Conservation (phyloP, 1,284 basidiomycete species). For the Meira nashicola region DNA sequence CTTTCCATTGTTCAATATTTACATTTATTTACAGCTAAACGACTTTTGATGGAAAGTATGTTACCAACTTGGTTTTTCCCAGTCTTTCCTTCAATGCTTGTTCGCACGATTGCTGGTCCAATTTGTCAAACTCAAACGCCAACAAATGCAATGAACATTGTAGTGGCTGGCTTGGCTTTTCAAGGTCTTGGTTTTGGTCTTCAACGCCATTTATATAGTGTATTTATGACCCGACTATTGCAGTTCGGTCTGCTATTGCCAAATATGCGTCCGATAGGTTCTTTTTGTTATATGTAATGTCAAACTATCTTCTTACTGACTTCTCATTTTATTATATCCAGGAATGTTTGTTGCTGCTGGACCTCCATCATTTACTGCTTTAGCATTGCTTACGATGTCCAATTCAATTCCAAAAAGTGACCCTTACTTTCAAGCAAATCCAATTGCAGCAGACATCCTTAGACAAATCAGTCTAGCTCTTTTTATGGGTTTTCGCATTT, state of each 20-base stretch:
- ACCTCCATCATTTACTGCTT: slow-evolving; percentile 24
- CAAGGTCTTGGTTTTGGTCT: slow-evolving; percentile 23
- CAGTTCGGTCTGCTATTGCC: slow-evolving; percentile 18
- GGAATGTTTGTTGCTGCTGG: slow-evolving; percentile 29
- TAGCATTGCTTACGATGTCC: slow-evolving; percentile 22
- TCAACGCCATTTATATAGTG: slow-evolving; percentile 23
- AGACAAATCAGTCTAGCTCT: slow-evolving; percentile 6
- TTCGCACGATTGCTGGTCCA: slow-evolving; percentile 16
- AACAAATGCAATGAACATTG: not conserved
- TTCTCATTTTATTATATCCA: slow-evolving; percentile 5
- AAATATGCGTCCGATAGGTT: not conserved
- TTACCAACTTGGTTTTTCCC: slow-evolving; percentile 26
- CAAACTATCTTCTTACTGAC: no score
- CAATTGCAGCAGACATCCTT: slow-evolving; percentile 6
- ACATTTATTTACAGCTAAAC: slow-evolving; percentile 11
- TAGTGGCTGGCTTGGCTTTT: slow-evolving; percentile 18
- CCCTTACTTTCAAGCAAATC: slow-evolving; percentile 15
- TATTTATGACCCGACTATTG: slow-evolving; percentile 24
- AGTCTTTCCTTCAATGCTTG: slow-evolving; percentile 33
- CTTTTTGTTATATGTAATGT: no score
- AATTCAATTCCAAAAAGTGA: not conserved
- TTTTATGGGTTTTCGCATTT: slow-evolving; percentile 19
- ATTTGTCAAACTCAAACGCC: slow-evolving; percentile 9
- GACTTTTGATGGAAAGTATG: slow-evolving; percentile 25
- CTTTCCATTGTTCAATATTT: slow-evolving; percentile 3